Conservation (phyloP, 768 basidiomycete species). For the Holtermannia corniformis region DNA sequence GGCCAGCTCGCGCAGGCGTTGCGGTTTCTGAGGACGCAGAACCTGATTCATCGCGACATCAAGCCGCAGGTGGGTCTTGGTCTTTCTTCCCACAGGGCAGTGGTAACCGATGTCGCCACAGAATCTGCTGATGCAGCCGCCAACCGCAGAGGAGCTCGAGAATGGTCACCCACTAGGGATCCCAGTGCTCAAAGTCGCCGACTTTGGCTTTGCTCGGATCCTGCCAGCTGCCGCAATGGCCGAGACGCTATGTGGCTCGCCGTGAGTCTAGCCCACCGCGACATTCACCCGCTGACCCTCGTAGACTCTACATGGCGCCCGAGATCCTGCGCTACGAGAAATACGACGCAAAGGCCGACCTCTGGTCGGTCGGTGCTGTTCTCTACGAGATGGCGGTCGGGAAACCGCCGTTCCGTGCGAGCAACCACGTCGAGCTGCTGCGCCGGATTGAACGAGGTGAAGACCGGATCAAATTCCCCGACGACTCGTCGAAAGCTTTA, state of each 20-base stretch:
- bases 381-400: constrained; percentile 92
- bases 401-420: constrained; percentile 85
- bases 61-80: constrained; percentile 63
- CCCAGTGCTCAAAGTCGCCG: constrained; percentile 91
- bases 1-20: constrained; percentile 87
- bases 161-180: constrained; percentile 84
- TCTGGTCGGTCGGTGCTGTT: constrained; percentile 97
- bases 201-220: constrained; percentile 94
- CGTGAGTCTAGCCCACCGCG: constrained; percentile 50
- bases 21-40: constrained; percentile 76
- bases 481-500: constrained; percentile 58
- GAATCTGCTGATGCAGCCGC: constrained; percentile 83
- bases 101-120: constrained; percentile 34
- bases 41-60: constrained; percentile 92
- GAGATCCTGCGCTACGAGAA: constrained; percentile 95
- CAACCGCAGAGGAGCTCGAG: constrained; percentile 65
- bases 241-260: constrained; percentile 94
- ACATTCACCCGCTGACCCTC: neutral
- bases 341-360: constrained; percentile 93
- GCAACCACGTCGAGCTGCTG: constrained; percentile 89
- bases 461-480: constrained; percentile 77
- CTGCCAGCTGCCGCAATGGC: constrained; percentile 89
- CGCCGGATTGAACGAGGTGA: constrained; percentile 88
- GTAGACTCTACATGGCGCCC: constrained; percentile 93
- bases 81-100: neutral